Base-by-base conservation (phyloP, 768 basidiomycete species). In the Omphalotus guepiniiformis region DNA sequence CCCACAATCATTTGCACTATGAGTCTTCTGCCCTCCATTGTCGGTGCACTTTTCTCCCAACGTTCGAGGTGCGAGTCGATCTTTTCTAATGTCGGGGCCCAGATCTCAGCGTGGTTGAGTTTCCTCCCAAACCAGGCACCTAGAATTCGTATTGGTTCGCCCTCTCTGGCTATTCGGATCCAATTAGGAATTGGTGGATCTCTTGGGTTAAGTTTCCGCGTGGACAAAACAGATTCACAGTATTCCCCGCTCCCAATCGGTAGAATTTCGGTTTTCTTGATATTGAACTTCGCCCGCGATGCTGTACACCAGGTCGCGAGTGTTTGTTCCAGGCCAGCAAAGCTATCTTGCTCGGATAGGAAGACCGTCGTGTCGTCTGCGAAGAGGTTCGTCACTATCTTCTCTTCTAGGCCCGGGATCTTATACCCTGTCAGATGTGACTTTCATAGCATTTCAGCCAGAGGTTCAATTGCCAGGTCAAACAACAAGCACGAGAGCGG, bases 401-500 rank as follows among this genome's bases (percentile, higher is more conserved):
- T 29, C 21, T 66, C 56, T 1, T 4, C 18, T 1, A 27, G 11
- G 2, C 52, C 60, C 1, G 45, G 44, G 8, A 61, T 57, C 39
- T 52, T 7, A 3, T 64, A 55, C 1, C 68, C 66, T 41, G 56
- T 2, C 0, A 64, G 21, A 12, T 32, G 15, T 36, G 52, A 39
- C 13, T 29, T 36, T 25, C 61, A 18, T 0, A 63, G 26, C 11
- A 47, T 49, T 23, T 29, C 27, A 0, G 59, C 59, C 3, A 64
- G 48, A 1, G 64, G 61, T 40, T 66, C 60, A 1, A 65, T 66
- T 0, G 65, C 61, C 0, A 65, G 18, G 47, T 64, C 42, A 11
- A 63, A 67, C 0, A 67, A 53, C 0, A 65, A 48, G 51, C 65
- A 67, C 0, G 58, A 64, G 0, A 64, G 47, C 0, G 62, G 58